phyloP scores from a whole-genome alignment of 1,139 yeast species.

The Geotrichum reessii region DNA sequence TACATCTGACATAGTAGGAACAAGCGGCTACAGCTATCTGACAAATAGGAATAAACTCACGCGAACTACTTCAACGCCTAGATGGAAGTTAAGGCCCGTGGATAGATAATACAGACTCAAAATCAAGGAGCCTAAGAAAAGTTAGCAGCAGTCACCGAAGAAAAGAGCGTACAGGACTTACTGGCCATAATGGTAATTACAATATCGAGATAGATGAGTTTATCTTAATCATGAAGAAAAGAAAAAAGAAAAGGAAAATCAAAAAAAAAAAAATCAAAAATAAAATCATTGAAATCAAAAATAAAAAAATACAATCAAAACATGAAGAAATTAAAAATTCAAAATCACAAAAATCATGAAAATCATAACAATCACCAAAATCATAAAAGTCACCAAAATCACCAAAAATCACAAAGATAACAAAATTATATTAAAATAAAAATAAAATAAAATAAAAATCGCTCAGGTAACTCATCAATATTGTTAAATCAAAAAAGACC shows the following conservation, averaged over 20 bases:
- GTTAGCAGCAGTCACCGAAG: background rate
- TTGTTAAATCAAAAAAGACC: background rate
- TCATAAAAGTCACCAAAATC: too few relatives aligned
- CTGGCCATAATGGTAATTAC: background rate
- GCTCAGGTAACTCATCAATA: background rate
- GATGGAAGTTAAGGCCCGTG: constrained; percentile 8
- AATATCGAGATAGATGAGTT: background rate
- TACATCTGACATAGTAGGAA: too few relatives aligned
- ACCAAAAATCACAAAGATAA: too few relatives aligned
- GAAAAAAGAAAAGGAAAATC: background rate
- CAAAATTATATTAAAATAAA: too few relatives aligned
- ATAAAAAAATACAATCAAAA: background rate
- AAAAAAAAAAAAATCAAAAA: background rate
- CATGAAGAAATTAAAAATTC: too few relatives aligned
- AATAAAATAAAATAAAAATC: background rate
- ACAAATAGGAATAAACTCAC: constrained; percentile 6
- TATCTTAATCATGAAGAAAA: background rate
- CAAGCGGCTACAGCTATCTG: too few relatives aligned
- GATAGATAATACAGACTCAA: constrained; percentile 19
- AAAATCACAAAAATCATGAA: too few relatives aligned
- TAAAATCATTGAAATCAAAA: too few relatives aligned
- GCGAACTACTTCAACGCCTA: constrained; percentile 16
- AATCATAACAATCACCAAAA: too few relatives aligned
- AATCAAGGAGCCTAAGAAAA: constrained; percentile 3
- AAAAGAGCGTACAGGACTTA: background rate